Conservation (phyloP, 2,329 filamentous ascomycete species). For the Paraconiothyrium brasiliense region DNA sequence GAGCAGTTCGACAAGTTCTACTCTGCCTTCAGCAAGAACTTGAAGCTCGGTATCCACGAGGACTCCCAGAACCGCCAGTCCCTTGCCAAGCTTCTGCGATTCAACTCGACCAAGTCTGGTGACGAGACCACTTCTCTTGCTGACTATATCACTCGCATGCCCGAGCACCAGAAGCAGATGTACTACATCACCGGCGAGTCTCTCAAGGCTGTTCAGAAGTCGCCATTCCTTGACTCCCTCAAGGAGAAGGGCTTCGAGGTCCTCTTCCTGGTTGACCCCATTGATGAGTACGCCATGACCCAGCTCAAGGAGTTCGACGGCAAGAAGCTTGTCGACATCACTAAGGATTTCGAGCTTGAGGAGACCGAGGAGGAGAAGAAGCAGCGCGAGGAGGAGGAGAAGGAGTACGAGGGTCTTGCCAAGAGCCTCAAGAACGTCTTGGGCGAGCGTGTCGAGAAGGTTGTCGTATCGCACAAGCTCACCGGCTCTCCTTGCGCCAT, state of each 20-base stretch:
- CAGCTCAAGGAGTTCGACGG: slow-evolving; percentile 99
- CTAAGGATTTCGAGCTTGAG: slow-evolving; percentile 99
- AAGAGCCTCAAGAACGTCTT: slow-evolving; percentile 99
- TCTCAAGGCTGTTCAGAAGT: slow-evolving; percentile 96
- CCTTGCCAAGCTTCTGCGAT: slow-evolving; percentile 98
- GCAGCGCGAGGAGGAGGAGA: slow-evolving; percentile 93
- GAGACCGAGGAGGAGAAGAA: slow-evolving; percentile 99
- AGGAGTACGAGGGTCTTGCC: slow-evolving; percentile 93
- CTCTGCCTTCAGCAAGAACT: slow-evolving; percentile 99
- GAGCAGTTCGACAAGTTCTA: slow-evolving; percentile 99
- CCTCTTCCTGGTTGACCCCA: slow-evolving; percentile 98
- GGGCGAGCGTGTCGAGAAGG: slow-evolving; percentile 99
- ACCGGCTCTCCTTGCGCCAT: slow-evolving; percentile 94
- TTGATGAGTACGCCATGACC: slow-evolving; percentile 99
- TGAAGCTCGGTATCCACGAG: slow-evolving; percentile 99
- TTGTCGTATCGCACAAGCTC: slow-evolving; percentile 98
- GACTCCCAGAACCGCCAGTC: slow-evolving; percentile 93
- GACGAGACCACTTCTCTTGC: slow-evolving; percentile 93
- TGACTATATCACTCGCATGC: slow-evolving; percentile 99
- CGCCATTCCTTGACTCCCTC: slow-evolving; percentile 97
- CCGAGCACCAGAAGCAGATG: slow-evolving; percentile 99
- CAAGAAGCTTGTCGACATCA: slow-evolving; percentile 99
- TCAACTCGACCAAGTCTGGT: slow-evolving; percentile 98
- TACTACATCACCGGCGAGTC: slow-evolving; percentile 99
- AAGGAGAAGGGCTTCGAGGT: slow-evolving; percentile 99